Evolutionary conservation across 2,329 filamentous ascomycete species (phyloP), one percentile per base, ranked within the genome.

Genomic region (Amylocarpus encephaloides): DNA sequence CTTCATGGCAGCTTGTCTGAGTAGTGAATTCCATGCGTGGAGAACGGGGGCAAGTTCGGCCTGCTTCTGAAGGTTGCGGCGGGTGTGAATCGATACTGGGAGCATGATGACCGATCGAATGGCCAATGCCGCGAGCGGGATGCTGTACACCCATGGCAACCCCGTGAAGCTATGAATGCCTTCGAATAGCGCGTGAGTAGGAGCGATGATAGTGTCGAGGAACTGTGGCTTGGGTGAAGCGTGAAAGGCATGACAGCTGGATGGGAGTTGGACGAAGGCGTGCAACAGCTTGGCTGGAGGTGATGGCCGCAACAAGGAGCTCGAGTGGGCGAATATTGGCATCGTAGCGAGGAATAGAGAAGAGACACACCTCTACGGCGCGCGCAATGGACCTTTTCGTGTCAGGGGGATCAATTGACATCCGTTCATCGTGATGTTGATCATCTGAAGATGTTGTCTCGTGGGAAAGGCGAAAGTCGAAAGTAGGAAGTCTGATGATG

Each of bases 91-190:
- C 36, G 74, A 63, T 10, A 77, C 51, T 2, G 76, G 75, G 9
- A 76, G 64, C 38, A 73, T 70, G 45, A 80, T 62, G 6, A 68
- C 49, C 15, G 64, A 68, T 43, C 79, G 75, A 2, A 80, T 67
- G 13, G 74, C 44, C 36, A 81, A 59, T 3, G 79, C 78, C 3
- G 76, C 71, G 47, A 79, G 64, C 4, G 79, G 79, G 38, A 83
- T 72, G 16, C 75, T 73, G 11, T 70, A 67, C 6, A 66, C 73
- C 79, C 79, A 83, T 48, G 78, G 70, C 2, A 81, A 66, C 39
- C 70, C 67, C 13, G 69, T 71, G 36, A 68, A 10, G 18, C 62
- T 62, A 60, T 82, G 76, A 67, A 89, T 58, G 22, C 67, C 58
- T 49, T 73, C 67, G 47, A 80, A 67, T 51, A 75, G 60, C 44